phyloP scores from a whole-genome alignment of 2,329 filamentous ascomycete species.

The Fusarium scirpi region DNA sequence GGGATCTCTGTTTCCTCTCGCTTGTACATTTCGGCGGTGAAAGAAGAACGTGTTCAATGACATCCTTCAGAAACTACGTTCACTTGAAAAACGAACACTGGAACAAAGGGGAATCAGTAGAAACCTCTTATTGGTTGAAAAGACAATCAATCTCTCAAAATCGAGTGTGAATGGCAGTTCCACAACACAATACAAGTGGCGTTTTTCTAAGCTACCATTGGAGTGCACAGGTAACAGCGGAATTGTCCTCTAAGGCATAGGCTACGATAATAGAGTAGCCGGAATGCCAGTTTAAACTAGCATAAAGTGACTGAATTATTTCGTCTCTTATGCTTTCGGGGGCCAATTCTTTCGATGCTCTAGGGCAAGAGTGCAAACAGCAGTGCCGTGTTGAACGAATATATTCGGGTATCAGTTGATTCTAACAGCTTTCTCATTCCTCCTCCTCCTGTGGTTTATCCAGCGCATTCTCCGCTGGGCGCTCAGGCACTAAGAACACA shows the following conservation, averaged over 20 bases:
- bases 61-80: not conserved
- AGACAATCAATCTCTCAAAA: too few relatives aligned
- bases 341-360: not conserved
- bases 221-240: not conserved
- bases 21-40: not conserved
- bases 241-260: too few relatives aligned
- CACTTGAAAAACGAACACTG: not conserved
- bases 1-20: not conserved
- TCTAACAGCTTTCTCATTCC: not conserved
- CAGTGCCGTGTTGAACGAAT: not conserved
- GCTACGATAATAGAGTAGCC: not conserved
- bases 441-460: slow-evolving; percentile 7
- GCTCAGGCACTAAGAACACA: slow-evolving; percentile 54
- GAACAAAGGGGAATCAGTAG: not conserved
- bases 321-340: not conserved
- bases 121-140: not conserved
- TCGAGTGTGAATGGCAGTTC: not conserved
- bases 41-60: not conserved
- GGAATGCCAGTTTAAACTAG: too few relatives aligned
- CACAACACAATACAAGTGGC: slow-evolving; percentile 21
- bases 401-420: not conserved
- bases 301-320: not conserved
- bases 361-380: not conserved
- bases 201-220: not conserved
- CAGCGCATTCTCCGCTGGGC: slow-evolving; percentile 26